Base-by-base conservation (phyloP, 2,329 filamentous ascomycete species). In the Fusarium heterosporum region DNA sequence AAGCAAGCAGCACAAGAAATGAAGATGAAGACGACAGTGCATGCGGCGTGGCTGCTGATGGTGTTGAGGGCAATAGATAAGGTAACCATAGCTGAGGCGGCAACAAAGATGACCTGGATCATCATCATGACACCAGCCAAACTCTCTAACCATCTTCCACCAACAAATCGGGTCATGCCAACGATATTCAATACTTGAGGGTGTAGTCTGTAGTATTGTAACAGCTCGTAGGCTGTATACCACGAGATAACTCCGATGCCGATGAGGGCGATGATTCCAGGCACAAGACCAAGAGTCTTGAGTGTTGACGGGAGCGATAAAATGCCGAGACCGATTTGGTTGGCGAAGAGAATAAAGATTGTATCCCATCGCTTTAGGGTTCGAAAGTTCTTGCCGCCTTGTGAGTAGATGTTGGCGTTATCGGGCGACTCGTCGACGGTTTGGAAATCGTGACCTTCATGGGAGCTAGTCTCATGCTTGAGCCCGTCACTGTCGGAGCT, bases 281-380 rank as follows among this genome's bases (percentile, higher is more conserved):
- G 89, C 11, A 91, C 85, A 16, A 91, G 80, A 6, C 89, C 89
- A 12, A 91, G 82, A 13, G 89, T 78, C 6, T 88, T 87, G 75
- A 91, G 90, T 0, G 87, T 90, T 76, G 87, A 90, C 1, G 89
- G 89, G 66, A 91, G 90, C 1, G 87, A 90, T 85, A 91, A 89
- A 76, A 75, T 73, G 26, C 73, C 73, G 7, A 75, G 69, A 26
- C 68, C 71, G 51, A 74, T 64, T 43, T 74, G 70, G 19, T 73
- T 73, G 14, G 71, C 64, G 8, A 73, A 65, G 5, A 73, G 58
- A 8, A 70, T 62, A 13, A 73, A 70, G 17, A 72, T 66, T 8
- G 69, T 70, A 22, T 70, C 70, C 67, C 69, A 72, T 42, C 69
- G 22, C 17, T 66, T 69, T 8, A 72, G 50, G 1, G 70, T 72